Percentiles rank a stretch among this genome's conserved stretches.
These are phyloP conservation scores for Fusarium virguliforme DNA, from an alignment of 2,329 filamentous ascomycete genomes.

Conservation along the genomic window DNA sequence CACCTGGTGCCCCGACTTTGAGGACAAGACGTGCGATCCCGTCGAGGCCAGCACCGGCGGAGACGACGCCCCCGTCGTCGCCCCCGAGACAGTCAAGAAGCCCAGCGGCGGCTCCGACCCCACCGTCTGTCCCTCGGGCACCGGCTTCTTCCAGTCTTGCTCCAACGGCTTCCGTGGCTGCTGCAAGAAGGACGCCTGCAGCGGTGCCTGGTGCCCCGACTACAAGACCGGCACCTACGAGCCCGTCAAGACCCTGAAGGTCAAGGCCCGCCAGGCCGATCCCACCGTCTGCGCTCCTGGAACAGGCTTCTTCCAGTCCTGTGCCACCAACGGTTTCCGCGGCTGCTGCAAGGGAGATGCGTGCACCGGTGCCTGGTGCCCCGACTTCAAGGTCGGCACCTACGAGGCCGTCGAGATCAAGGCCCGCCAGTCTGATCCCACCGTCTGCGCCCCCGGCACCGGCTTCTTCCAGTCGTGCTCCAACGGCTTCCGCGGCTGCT, in stretches of 20 bases:
- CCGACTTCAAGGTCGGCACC: neutral
- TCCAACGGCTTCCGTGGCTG: constrained; percentile 34
- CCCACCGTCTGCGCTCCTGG: constrained; percentile 24
- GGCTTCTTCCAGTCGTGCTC: constrained; percentile 35
- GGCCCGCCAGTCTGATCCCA: neutral
- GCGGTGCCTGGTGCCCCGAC: constrained; percentile 35
- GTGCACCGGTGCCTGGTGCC: constrained; percentile 8
- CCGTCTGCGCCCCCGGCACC: constrained; percentile 22
- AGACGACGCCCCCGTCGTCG: neutral
- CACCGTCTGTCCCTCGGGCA: constrained; percentile 24
- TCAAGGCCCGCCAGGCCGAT: constrained; percentile 7
- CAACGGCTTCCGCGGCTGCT: constrained; percentile 41
- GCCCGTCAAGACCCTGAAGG: constrained; percentile 28
- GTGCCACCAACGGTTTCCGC: constrained; percentile 31
- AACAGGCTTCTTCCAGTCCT: constrained; percentile 28
- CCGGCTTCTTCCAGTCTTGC: constrained; percentile 24
- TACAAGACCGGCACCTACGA: constrained; percentile 36
- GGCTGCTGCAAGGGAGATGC: constrained; percentile 39
- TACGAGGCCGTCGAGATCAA: too few species aligned
- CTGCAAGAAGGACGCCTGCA: constrained; percentile 37
- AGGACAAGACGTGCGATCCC: constrained; percentile 30
- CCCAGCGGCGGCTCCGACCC: neutral
- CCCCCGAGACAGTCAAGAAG: neutral
- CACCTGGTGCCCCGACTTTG: constrained; percentile 37
- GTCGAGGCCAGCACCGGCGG: neutral